Base-by-base conservation (phyloP, 169 alveolate genomes). In the Eimeria acervulina region DNA sequence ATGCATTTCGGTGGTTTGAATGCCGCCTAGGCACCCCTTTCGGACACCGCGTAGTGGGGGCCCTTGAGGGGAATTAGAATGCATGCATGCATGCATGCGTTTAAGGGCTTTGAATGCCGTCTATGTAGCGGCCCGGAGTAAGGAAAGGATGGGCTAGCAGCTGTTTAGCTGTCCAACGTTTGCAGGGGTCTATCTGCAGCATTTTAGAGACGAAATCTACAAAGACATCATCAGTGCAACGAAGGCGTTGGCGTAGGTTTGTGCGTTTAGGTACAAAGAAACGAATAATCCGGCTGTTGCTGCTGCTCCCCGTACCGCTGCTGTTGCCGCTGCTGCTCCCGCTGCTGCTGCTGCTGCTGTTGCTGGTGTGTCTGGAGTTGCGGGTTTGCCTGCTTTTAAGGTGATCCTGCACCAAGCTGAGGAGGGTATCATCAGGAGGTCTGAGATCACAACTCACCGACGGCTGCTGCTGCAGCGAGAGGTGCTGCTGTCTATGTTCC, bases 71-170 rank as follows among this genome's bases (percentile, higher is more conserved):
- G 33, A 8, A 66, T 10, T 33, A 47, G 12, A 47, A 47, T 47
- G 55, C 55, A 47, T 47, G 55, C 5, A 47, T 47, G 55, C 55
- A 47, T 47, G 55, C 59, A 51, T 17, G 59, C 21, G 59, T 31
- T 52, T 31, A 95, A 95, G 59, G 59, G 76, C 42, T 26, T 72
- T 78, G 47, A 7, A 95, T 40, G 78, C 97, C 97, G 36, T 95
- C 97, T 10, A 81, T 31, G 70, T 95, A 95, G 5, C 84, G 51
- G 61, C 95, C 95, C 8, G 96, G 91, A 15, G 51, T 7, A 23
- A 98, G 96, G 98, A 98, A 98, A 33, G 99, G 99, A 84, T 98
- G 99, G 80, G 91, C 90, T 76, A 98, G 96, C 61, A 99, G 99
- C 91, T 98, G 99, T 72, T 96, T 97, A 13, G 99, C 99, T 17